Conservation (phyloP, 2,329 filamentous ascomycete genomes). For the Davidsoniella eucalypti region DNA sequence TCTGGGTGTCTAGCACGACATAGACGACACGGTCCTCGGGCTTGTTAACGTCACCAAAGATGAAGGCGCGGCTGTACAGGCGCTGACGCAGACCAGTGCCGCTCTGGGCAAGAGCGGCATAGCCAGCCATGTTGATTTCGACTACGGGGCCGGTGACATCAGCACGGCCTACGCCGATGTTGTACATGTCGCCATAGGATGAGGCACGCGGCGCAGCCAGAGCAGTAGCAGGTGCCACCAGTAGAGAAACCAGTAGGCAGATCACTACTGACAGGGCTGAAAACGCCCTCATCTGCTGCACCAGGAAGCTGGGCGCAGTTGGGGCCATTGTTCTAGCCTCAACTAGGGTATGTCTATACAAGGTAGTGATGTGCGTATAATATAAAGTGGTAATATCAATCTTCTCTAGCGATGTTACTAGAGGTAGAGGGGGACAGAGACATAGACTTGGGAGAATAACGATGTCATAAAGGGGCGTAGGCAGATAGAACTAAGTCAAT, state of each 20-base stretch:
- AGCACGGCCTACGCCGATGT: conserved; percentile 35
- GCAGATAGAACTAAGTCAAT: too few species aligned
- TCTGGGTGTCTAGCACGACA: conserved; percentile 69
- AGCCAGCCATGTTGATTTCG: conserved; percentile 81
- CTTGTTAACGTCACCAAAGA: conserved; percentile 52
- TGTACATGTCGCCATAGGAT: conserved; percentile 20
- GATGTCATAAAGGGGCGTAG: too few species aligned
- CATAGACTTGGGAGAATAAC: too few species aligned
- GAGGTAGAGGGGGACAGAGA: too few species aligned
- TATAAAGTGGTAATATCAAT: too few species aligned
- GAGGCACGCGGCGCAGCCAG: background rate
- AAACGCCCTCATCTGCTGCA: background rate
- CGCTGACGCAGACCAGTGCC: conserved; percentile 72
- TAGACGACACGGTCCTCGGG: conserved; percentile 64
- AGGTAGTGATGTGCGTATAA: too few species aligned
- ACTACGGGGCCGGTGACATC: conserved; percentile 57
- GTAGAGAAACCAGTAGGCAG: background rate
- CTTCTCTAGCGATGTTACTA: too few species aligned
- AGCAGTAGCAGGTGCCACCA: background rate
- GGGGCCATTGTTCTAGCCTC: too few species aligned
- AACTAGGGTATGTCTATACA: too few species aligned
- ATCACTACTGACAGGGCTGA: background rate
- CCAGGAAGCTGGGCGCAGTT: too few species aligned
- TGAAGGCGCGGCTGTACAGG: conserved; percentile 74
- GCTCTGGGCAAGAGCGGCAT: conserved; percentile 63